Evolutionary conservation across 148 eudicot genomes (phyloP).

Genomic region (Simmondsia chinensis): DNA sequence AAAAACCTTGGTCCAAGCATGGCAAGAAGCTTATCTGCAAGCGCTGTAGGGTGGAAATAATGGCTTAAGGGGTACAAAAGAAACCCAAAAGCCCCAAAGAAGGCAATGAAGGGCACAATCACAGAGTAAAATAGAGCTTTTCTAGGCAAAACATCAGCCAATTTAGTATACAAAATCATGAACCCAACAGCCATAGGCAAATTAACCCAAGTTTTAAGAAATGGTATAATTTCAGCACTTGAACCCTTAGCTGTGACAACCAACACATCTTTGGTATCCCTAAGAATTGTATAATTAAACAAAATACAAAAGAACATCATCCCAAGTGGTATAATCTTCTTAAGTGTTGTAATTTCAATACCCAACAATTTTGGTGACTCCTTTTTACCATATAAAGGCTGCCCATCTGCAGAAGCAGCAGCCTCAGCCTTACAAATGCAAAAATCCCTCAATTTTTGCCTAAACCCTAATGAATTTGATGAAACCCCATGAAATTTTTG

Average conservation of each 20-base stretch:
- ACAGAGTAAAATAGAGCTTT: conserved; percentile 70
- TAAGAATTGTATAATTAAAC: conserved; percentile 84
- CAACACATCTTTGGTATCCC: conserved; percentile 96
- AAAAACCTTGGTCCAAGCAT: conserved; percentile 83
- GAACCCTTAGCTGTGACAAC: conserved; percentile 97
- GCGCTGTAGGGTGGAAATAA: conserved; percentile 80
- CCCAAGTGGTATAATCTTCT: conserved; percentile 93
- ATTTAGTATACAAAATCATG: conserved; percentile 77
- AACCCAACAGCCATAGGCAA: conserved; percentile 98
- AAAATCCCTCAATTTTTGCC: conserved; percentile 25
- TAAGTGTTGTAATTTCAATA: conserved; percentile 55
- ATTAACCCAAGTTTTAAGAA: conserved; percentile 96
- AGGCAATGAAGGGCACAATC: conserved; percentile 85
- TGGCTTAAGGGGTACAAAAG: conserved; percentile 78
- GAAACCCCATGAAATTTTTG: conserved; percentile 45
- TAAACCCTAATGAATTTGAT: conserved; percentile 21
- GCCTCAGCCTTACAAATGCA: conserved; percentile 65
- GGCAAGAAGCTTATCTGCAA: conserved; percentile 74
- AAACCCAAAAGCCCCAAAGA: conserved; percentile 98
- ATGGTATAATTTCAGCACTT: conserved; percentile 98
- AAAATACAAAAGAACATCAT: conserved; percentile 94
- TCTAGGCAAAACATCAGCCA: conserved; percentile 81
- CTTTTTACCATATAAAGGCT: conserved; percentile 32
- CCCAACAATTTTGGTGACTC: conserved; percentile 65
- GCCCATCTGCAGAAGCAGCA: conserved; percentile 53